Evolutionary conservation across 495 filamentous ascomycete genomes (phyloP).

Genomic region (Penicillium ochrochloron): DNA sequence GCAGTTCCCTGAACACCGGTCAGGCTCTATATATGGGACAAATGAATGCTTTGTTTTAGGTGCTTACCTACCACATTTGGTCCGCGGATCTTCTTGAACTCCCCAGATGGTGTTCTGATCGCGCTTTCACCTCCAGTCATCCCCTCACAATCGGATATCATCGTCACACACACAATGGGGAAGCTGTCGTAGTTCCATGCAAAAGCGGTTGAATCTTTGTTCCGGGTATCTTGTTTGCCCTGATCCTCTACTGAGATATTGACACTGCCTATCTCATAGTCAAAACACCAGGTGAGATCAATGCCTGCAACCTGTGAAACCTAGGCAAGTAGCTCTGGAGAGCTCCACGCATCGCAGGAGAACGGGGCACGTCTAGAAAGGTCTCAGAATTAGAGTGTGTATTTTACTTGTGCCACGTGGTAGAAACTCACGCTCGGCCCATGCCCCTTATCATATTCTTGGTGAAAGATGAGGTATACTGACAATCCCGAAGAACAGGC

Average conservation of each 20-base stretch:
- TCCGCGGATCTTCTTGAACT: background rate
- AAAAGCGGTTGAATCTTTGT: background rate
- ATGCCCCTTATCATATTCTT: background rate
- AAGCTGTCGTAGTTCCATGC: background rate
- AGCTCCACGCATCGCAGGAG: background rate
- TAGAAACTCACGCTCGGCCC: background rate
- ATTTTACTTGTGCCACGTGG: background rate
- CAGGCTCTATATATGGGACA: background rate
- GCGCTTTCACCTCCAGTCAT: background rate
- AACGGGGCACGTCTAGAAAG: background rate
- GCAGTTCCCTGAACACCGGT: background rate
- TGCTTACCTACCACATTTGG: background rate
- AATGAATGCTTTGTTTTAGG: background rate
- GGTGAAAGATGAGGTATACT: background rate
- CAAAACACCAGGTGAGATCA: background rate
- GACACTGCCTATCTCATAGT: conserved; percentile 1
- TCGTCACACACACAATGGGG: background rate
- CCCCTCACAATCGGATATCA: background rate
- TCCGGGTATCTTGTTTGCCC: background rate
- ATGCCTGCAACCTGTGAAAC: background rate
- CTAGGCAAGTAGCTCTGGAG: background rate
- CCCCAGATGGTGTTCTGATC: background rate
- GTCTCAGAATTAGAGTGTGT: background rate
- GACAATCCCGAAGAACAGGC: background rate
- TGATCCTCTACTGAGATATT: background rate